Evolutionary conservation across 495 filamentous ascomycete genomes (phyloP).

Genomic region (Neurospora terricola): DNA sequence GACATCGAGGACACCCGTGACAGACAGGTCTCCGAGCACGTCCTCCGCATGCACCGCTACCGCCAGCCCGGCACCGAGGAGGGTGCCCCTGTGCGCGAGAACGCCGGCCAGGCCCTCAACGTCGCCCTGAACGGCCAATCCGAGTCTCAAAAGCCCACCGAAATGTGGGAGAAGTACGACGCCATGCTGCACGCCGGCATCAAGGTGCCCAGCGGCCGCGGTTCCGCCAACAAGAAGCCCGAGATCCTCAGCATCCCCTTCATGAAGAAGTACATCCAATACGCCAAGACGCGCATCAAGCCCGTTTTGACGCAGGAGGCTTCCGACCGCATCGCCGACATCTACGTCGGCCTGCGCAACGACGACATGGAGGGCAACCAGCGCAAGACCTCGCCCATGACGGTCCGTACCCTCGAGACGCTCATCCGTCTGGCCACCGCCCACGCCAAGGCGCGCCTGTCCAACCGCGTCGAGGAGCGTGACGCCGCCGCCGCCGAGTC

Average conservation of each 20-base stretch:
- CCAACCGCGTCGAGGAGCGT: constrained; percentile 82
- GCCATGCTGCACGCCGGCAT: constrained; percentile 92
- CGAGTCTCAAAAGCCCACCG: constrained; percentile 60
- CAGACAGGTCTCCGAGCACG: constrained; percentile 88
- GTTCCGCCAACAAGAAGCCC: constrained; percentile 53
- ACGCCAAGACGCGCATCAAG: constrained; percentile 87
- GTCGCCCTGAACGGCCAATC: constrained; percentile 77
- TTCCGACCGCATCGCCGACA: constrained; percentile 79
- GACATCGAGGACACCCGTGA: constrained; percentile 92
- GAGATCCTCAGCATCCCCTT: constrained; percentile 98
- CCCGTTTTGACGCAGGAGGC: constrained; percentile 88
- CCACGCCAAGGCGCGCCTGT: constrained; percentile 88
- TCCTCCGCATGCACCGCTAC: constrained; percentile 95
- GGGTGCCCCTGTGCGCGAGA: constrained; percentile 88
- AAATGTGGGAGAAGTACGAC: constrained; percentile 95
- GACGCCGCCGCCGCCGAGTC: constrained; percentile 83
- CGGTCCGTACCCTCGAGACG: constrained; percentile 93
- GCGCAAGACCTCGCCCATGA: constrained; percentile 88
- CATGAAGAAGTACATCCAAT: constrained; percentile 99
- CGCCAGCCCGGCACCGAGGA: constrained; percentile 91
- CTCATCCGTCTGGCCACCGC: constrained; percentile 94
- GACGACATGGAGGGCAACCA: constrained; percentile 93
- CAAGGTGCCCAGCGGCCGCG: constrained; percentile 60
- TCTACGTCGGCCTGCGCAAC: constrained; percentile 91
- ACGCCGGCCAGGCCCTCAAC: constrained; percentile 71